Percentiles rank a stretch among this genome's conserved stretches.
Conservation (phyloP, 345 rosid species). For the Hypericum androsaemum region DNA sequence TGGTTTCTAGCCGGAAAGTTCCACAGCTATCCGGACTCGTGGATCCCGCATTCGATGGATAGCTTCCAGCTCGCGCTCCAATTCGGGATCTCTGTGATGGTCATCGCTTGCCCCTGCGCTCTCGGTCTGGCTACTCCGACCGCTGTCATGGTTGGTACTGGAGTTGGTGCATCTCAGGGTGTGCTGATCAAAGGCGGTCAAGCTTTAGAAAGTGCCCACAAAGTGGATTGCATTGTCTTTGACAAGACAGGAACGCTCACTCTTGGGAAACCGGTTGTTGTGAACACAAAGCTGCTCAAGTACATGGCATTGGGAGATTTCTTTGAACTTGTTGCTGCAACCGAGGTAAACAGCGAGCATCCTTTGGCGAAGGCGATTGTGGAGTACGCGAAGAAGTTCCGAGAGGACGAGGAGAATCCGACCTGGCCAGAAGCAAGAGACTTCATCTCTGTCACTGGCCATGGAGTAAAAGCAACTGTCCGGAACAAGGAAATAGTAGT, state of each 20-base stretch:
- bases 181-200: slow-evolving; percentile 92
- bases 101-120: slow-evolving; percentile 97
- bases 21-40: slow-evolving; percentile 68
- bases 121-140: slow-evolving; percentile 97
- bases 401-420: slow-evolving; percentile 67
- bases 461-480: slow-evolving; percentile 74
- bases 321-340: slow-evolving; percentile 70
- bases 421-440: slow-evolving; percentile 73
- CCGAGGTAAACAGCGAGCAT: slow-evolving; percentile 94
- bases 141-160: slow-evolving; percentile 98
- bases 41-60: slow-evolving; percentile 96
- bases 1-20: slow-evolving; percentile 87
- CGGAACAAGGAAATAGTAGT: slow-evolving; percentile 48
- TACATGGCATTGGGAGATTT: slow-evolving; percentile 63
- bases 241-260: slow-evolving; percentile 99
- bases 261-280: slow-evolving; percentile 76
- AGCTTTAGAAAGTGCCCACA: slow-evolving; percentile 79
- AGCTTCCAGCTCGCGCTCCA: slow-evolving; percentile 88
- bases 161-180: slow-evolving; percentile 96
- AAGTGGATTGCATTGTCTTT: slow-evolving; percentile 83
- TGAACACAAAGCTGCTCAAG: slow-evolving; percentile 59
- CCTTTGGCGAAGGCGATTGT: slow-evolving; percentile 86
- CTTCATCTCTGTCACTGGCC: slow-evolving; percentile 70
- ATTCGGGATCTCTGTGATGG: slow-evolving; percentile 98
- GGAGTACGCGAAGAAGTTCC: slow-evolving; percentile 66